phyloP scores from a whole-genome alignment of 2,329 filamentous ascomycete genomes.

The Calonectria fujianensis region DNA sequence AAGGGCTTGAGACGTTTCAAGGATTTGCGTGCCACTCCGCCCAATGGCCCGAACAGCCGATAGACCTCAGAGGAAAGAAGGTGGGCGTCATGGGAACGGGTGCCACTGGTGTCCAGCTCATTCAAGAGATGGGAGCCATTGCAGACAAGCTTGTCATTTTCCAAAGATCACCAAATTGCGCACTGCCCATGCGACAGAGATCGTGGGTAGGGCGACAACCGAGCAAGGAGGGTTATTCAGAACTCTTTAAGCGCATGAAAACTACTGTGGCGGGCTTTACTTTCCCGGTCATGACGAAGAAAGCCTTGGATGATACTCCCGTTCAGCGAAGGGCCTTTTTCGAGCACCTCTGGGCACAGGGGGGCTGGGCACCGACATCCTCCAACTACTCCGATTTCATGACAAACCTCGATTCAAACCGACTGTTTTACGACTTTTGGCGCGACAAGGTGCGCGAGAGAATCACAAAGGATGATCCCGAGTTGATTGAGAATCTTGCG shows the following conservation, averaged over 20 bases:
- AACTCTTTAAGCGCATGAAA: constrained; percentile 30
- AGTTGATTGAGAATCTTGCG: not conserved
- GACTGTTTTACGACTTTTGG: constrained; percentile 36
- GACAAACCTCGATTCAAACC: constrained; percentile 33
- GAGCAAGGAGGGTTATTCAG: constrained; percentile 28
- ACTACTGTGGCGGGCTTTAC: constrained; percentile 22
- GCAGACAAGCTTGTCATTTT: constrained; percentile 45
- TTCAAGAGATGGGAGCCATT: constrained; percentile 46
- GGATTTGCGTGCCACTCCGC: constrained; percentile 47
- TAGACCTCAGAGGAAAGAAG: constrained; percentile 36
- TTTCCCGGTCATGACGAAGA: constrained; percentile 14
- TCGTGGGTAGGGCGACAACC: constrained; percentile 39
- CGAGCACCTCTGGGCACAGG: constrained; percentile 34
- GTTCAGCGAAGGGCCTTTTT: constrained; percentile 33
- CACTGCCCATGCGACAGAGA: constrained; percentile 52
- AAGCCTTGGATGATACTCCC: constrained; percentile 27
- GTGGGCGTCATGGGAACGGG: constrained; percentile 47
- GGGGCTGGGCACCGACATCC: constrained; percentile 30
- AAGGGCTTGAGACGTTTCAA: constrained; percentile 39
- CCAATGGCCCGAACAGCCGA: constrained; percentile 40
- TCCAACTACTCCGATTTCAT: constrained; percentile 39
- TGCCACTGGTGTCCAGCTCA: constrained; percentile 45
- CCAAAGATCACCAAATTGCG: constrained; percentile 49
- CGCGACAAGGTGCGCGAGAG: constrained; percentile 36
- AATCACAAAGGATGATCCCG: constrained; percentile 18